phyloP scores from a whole-genome alignment of 2,329 filamentous ascomycete species.

The Moelleriella libera region DNA sequence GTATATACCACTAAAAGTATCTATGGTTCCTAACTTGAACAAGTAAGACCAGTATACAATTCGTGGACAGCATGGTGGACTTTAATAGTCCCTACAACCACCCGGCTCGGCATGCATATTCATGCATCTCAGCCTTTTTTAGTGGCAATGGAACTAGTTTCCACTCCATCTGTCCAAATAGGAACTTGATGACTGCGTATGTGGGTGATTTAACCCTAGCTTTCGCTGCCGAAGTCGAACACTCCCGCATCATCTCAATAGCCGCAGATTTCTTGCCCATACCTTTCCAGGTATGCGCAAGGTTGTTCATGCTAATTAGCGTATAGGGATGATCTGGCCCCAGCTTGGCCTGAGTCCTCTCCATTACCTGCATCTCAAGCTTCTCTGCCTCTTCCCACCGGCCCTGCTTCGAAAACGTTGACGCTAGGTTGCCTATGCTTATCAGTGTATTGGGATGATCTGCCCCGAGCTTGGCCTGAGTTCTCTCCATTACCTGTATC shows the following conservation, averaged over 20 bases:
- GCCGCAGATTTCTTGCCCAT: background rate
- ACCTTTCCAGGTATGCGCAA: background rate
- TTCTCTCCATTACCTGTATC: background rate
- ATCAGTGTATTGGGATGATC: background rate
- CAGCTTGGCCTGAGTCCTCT: background rate
- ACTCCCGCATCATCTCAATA: background rate
- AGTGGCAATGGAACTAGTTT: too few relatives aligned
- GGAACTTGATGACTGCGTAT: too few relatives aligned
- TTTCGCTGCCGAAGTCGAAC: background rate
- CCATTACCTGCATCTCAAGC: background rate
- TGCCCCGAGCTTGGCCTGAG: background rate
- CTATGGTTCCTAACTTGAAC: too few relatives aligned
- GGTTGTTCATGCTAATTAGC: background rate
- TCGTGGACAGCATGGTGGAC: too few relatives aligned
- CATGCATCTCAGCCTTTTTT: too few relatives aligned
- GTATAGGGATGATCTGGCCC: background rate
- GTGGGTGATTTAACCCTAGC: background rate
- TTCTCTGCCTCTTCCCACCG: background rate
- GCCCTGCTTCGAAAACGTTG: background rate
- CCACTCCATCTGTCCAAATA: too few relatives aligned
- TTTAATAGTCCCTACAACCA: too few relatives aligned
- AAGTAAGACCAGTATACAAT: too few relatives aligned
- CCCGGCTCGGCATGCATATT: too few relatives aligned
- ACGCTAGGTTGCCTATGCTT: conserved; percentile 1
- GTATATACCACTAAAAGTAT: too few relatives aligned